These are phyloP conservation scores for Sarcomyxa edulis DNA, from an alignment of 768 basidiomycete genomes.

Conservation along the genomic window DNA sequence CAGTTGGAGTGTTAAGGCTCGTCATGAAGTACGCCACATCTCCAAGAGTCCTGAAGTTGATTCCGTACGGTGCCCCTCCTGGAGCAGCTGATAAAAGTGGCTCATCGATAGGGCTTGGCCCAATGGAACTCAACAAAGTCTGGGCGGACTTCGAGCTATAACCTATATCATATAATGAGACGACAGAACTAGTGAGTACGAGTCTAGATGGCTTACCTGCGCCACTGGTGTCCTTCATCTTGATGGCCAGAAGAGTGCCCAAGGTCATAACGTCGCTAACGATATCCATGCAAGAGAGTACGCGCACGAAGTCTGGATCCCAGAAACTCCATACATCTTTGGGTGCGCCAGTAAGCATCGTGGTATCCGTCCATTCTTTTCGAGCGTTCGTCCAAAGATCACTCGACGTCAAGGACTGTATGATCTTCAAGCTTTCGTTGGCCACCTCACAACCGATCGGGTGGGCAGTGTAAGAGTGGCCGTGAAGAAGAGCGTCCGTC, in stretches of 20 bases:
- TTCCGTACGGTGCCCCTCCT: constrained; percentile 52
- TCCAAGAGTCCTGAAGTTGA: constrained; percentile 87
- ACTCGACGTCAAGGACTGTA: constrained; percentile 46
- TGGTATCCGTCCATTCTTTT: constrained; percentile 44
- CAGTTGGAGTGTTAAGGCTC: constrained; percentile 66
- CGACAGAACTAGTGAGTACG: not conserved
- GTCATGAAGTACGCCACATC: constrained; percentile 92
- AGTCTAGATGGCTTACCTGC: constrained; percentile 28
- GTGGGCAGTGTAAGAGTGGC: constrained; percentile 95
- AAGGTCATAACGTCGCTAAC: constrained; percentile 83
- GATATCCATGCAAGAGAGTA: constrained; percentile 46
- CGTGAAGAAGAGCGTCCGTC: constrained; percentile 84
- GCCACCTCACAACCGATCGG: constrained; percentile 92
- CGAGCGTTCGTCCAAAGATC: constrained; percentile 58
- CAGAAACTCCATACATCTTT: constrained; percentile 78
- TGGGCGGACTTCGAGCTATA: constrained; percentile 65
- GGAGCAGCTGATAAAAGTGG: constrained; percentile 34
- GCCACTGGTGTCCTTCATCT: constrained; percentile 48
- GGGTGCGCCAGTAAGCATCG: constrained; percentile 9
- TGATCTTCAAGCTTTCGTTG: constrained; percentile 64
- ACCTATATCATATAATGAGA: constrained; percentile 27
- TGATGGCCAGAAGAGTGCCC: constrained; percentile 81
- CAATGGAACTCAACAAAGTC: constrained; percentile 48
- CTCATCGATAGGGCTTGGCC: constrained; percentile 17
- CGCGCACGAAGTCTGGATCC: constrained; percentile 66